Evolutionary conservation across 2,329 filamentous ascomycete species (phyloP), one percentile per base, ranked within the genome.

Genomic region (Penicillium expansum): DNA sequence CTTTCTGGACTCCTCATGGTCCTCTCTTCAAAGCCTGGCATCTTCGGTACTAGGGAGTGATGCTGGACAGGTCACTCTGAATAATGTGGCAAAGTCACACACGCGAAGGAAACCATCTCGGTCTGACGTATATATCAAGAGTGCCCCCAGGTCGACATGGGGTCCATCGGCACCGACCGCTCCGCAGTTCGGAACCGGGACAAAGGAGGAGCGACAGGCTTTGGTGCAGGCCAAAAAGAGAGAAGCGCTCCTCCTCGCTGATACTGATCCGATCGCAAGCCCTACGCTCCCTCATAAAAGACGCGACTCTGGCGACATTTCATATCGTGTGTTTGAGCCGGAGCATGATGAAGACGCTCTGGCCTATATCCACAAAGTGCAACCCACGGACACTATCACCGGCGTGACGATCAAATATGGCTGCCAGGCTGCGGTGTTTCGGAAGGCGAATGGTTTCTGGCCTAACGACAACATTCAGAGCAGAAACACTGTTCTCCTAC

Each of bases 361-460:
- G 61, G 92, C 93, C 18, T 99, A 97, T 73, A 81, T 97, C 50
- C 94, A 99, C 74, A 86, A 89, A 67, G 91, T 97, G 18, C 83
- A 87, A 65, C 84, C 87, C 14, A 84, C 84, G 43, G 94, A 99
- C 75, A 97, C 92, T 1, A 86, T 97, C 65, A 92, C 92, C 1
- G 93, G 94, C 3, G 86, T 99, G 49, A 89, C 94, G 51, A 87
- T 99, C 62, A 90, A 88, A 66, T 99, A 95, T 74, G 88, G 90
- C 66, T 97, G 93, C 72, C 85, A 90, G 61, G 86, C 92, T 55
- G 88, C 92, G 47, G 83, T 89, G 2, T 87, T 99, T 63, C 84
- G 91, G 57, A 94, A 90, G 71, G 87, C 91, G 38, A 99, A 99
- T 71, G 86, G 94, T 11, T 86, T 99, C 68, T 99, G 94, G 94